These are phyloP conservation scores for Wickerhamiella bombiphila DNA, from an alignment of 805 yeast species.

Conservation along the genomic window DNA sequence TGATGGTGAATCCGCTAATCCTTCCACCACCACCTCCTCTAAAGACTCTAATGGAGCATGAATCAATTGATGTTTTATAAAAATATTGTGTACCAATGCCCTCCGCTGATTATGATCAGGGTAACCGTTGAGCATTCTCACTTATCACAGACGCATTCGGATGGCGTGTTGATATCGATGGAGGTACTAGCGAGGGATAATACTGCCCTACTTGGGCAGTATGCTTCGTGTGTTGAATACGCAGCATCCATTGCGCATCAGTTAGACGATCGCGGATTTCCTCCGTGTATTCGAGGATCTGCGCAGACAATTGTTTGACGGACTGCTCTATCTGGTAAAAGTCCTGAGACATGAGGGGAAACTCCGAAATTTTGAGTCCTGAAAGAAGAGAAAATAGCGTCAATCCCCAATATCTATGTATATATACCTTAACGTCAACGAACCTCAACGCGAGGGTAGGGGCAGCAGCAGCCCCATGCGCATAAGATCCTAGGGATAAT, in stretches of 20 bases:
- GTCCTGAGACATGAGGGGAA: background rate
- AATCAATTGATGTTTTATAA: background rate
- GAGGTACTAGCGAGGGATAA: background rate
- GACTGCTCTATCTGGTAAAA: conserved; percentile 1
- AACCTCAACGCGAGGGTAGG: background rate
- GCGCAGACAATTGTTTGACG: background rate
- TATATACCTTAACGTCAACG: too few species aligned
- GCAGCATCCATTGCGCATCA: conserved; percentile 1
- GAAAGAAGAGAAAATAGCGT: background rate
- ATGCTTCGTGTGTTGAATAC: too few species aligned
- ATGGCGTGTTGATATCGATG: background rate
- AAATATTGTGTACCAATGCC: background rate
- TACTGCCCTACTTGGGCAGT: background rate
- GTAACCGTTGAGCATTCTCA: background rate
- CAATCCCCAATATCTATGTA: too few species aligned
- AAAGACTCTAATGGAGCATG: too few species aligned
- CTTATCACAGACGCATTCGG: background rate
- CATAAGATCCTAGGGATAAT: background rate
- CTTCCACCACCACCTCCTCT: too few species aligned
- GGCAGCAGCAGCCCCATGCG: background rate
- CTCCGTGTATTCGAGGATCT: conserved; percentile 1
- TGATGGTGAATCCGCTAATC: too few species aligned
- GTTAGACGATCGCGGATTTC: conserved; percentile 1
- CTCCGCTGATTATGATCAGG: background rate
- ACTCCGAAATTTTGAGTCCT: too few species aligned